A percentile compares a stretch with the other conserved stretches of the same genome.
Evolutionary conservation across 2,329 filamentous ascomycete genomes (phyloP).

Genomic region (Aspergillus sp.): DNA sequence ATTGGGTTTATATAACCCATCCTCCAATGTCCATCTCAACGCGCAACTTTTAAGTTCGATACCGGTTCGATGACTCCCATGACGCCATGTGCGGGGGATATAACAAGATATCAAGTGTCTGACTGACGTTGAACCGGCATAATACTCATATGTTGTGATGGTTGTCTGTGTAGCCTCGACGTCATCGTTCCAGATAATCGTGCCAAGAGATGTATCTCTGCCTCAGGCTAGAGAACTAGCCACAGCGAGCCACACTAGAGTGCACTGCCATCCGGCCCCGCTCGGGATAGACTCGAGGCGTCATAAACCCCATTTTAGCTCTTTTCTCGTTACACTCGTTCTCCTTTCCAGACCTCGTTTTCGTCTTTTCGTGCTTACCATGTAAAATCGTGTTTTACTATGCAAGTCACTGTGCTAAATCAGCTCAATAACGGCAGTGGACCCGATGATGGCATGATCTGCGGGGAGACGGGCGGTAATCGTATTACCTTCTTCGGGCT

Average conservation of each 20-base stretch:
- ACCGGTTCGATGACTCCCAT: neutral
- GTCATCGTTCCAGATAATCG: neutral
- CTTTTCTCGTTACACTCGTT: no score
- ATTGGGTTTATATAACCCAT: neutral
- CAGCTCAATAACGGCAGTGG: slow-evolving; percentile 1
- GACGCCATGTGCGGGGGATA: neutral
- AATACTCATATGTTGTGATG: neutral
- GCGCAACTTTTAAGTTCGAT: neutral
- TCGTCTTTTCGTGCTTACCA: no score
- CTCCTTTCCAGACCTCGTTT: no score
- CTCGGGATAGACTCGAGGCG: no score
- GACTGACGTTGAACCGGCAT: neutral
- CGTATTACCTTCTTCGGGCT: neutral
- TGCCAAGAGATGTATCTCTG: no score
- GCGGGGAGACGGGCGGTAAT: slow-evolving; percentile 1
- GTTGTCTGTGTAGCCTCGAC: neutral
- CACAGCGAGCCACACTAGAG: no score
- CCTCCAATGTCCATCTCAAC: neutral
- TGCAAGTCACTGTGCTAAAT: no score
- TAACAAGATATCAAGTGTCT: neutral
- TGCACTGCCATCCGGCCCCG: no score
- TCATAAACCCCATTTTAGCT: no score
- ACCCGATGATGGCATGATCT: slow-evolving; percentile 13
- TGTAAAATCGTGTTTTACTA: no score
- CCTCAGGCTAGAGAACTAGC: no score